Evolutionary conservation across 164 flowering plant species (phyloP).

Genomic region (Kalanchoe fedtschenkoi): DNA sequence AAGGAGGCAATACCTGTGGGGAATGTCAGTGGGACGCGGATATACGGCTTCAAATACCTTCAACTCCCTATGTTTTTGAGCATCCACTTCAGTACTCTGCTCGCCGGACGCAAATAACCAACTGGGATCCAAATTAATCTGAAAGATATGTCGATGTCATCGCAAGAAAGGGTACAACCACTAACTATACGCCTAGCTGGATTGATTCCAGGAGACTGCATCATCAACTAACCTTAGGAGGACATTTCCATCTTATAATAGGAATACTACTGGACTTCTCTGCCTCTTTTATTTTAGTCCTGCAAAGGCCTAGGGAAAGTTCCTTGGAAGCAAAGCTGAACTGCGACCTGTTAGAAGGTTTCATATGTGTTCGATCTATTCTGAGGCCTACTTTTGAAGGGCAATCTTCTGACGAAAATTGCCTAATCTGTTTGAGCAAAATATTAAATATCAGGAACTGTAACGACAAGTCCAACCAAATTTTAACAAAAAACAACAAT

Average conservation of each 20-base stretch:
- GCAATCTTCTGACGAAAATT: constrained; percentile 74
- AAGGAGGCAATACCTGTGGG: constrained; percentile 46
- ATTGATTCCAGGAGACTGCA: neutral
- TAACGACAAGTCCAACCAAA: neutral
- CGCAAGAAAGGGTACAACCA: neutral
- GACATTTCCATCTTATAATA: constrained; percentile 53
- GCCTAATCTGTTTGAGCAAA: constrained; percentile 38
- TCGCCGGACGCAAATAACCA: constrained; percentile 92
- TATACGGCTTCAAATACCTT: constrained; percentile 86
- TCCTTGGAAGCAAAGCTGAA: constrained; percentile 34
- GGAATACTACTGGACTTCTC: constrained; percentile 45
- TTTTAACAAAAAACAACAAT: neutral
- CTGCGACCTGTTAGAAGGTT: constrained; percentile 46
- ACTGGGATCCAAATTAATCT: constrained; percentile 40
- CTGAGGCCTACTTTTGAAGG: constrained; percentile 68
- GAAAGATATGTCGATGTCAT: constrained; percentile 7
- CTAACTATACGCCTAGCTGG: neutral
- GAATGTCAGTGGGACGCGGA: constrained; percentile 79
- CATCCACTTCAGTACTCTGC: constrained; percentile 62
- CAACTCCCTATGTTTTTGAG: constrained; percentile 57
- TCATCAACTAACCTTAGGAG: constrained; percentile 45
- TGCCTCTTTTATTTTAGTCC: constrained; percentile 23
- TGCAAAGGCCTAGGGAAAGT: constrained; percentile 84
- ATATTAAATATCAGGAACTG: neutral
- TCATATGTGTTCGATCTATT: constrained; percentile 78